Evolutionary conservation across 768 basidiomycete genomes (phyloP), one percentile per base, ranked within the genome.

Genomic region (Exidia glandulosa): DNA sequence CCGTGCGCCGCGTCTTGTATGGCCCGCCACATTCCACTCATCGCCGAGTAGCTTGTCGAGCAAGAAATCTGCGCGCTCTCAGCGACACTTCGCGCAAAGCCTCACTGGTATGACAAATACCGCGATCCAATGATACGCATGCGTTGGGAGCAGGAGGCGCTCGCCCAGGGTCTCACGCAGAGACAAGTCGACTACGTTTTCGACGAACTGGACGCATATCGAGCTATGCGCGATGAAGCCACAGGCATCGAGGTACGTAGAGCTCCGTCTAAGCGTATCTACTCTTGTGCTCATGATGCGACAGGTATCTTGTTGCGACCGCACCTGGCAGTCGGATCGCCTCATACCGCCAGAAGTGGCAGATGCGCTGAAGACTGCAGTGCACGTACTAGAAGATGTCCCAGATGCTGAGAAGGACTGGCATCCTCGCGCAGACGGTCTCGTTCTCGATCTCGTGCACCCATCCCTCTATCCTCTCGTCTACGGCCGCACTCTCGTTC

Each of bases 31-130:
- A 37, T 19, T 45, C 41, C 16, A 45, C 41, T 14, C 6, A 23
- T 23, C 0, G 6, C 23, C 9, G 23, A 14, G 41, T 58, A 82
- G 79, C 72, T 82, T 5, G 61, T 68, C 31, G 81, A 83, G 55
- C 64, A 79, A 54, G 80, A 79, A 1, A 81, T 83, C 79, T 73
- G 72, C 32, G 69, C 74, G 57, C 69, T 77, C 60, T 81, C 80
- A 33, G 74, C 74, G 16, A 71, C 73, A 50, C 66, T 82, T 41
- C 72, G 79, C 27, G 65, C 69, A 19, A 61, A 57, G 32, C 69
- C 70, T 0, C 65, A 73, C 9, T 81, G 81, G 81, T 78, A 75
- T 75, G 68, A 60, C n/a, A 34, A 59, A n/a, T 66, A 68, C 58
- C 63, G 64, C 32, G 66, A 74, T 52, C 61, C 64, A 13, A 62